Base-by-base conservation (phyloP, 441 rosid species). In the Gossypium laxum region DNA sequence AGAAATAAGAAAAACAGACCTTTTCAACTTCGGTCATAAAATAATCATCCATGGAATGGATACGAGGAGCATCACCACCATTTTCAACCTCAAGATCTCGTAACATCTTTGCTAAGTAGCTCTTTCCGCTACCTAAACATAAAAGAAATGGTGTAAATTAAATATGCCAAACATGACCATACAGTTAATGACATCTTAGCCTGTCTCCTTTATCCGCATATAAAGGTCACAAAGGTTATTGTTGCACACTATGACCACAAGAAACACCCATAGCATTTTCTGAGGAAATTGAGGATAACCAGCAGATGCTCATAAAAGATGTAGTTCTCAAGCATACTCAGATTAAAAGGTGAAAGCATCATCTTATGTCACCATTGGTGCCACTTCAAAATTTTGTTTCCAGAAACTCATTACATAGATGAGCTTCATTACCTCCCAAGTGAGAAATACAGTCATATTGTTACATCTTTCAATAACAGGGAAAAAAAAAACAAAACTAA, bases 1-100 rank as follows among this genome's bases (percentile, higher is more conserved):
- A 70, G 22, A 74, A 57, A 68, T 56, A 59, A 28, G 58, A 43
- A 72, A 41, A 54, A 62, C 69, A 51, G 67, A 91, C 98, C 97
- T 91, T 93, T 74, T 91, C 98, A 72, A 93, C 90, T 84, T 93
- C 98, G 11, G 98, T 85, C 95, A 93, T 89, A 82, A 91, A 93
- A 85, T 89, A 93, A 71, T 93, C 98, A 80, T 93, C 98, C 87
- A 93, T 93, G 51, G 97, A 89, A 80, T 91, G 96, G 79, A 93
- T 93, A 62, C 98, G 81, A n/a, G 98, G 98, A 28, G 43, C 68
- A 41, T 76, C 82, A 72, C 93, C 88, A 2, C 96, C 97, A 85
- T 85, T 85, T 85, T 90, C 95, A 75, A 93, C 90, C 81, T 91
- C 97, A 28, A 88, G 80, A 75, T 86, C 98, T 52, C 97, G 94